phyloP scores from a whole-genome alignment of 805 yeast genomes.

The Saturnispora besseyi region DNA sequence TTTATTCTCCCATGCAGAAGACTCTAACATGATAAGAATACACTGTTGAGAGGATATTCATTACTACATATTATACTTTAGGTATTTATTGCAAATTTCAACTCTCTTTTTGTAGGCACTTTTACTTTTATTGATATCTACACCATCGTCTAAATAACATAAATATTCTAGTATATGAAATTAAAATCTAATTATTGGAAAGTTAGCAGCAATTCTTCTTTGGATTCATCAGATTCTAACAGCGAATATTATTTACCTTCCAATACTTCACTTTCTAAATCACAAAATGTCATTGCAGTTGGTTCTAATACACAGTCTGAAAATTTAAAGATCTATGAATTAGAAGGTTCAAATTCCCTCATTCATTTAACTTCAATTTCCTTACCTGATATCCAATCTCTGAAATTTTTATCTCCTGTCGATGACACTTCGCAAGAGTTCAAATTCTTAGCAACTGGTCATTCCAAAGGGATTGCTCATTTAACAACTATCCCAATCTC shows the following conservation, averaged over 20 bases:
- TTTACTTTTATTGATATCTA: not conserved
- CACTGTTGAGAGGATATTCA: not conserved
- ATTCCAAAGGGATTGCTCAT: slow-evolving; percentile 66
- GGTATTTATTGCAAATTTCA: no score
- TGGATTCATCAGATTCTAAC: not conserved
- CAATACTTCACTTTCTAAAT: slow-evolving; percentile 35
- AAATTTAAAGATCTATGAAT: slow-evolving; percentile 44
- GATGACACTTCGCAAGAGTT: slow-evolving; percentile 23
- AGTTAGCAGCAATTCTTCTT: slow-evolving; percentile 9
- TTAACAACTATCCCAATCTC: slow-evolving; percentile 55
- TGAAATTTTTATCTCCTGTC: slow-evolving; percentile 38
- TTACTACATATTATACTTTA: no score
- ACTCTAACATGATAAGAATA: no score
- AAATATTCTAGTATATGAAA: not conserved
- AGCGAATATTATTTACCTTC: slow-evolving; percentile 12
- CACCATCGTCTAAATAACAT: no score
- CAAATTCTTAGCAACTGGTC: slow-evolving; percentile 57
- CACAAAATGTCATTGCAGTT: slow-evolving; percentile 36
- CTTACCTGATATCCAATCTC: slow-evolving; percentile 43
- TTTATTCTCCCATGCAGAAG: no score
- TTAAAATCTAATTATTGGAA: slow-evolving; percentile 28
- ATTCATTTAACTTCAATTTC: slow-evolving; percentile 54
- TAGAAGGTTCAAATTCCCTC: slow-evolving; percentile 28
- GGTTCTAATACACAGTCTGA: slow-evolving; percentile 38
- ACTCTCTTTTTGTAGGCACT: no score